Percentiles rank a stretch among this genome's conserved stretches.
These are phyloP conservation scores for Suillus variegatus DNA, from an alignment of 768 basidiomycete species.

Conservation along the genomic window DNA sequence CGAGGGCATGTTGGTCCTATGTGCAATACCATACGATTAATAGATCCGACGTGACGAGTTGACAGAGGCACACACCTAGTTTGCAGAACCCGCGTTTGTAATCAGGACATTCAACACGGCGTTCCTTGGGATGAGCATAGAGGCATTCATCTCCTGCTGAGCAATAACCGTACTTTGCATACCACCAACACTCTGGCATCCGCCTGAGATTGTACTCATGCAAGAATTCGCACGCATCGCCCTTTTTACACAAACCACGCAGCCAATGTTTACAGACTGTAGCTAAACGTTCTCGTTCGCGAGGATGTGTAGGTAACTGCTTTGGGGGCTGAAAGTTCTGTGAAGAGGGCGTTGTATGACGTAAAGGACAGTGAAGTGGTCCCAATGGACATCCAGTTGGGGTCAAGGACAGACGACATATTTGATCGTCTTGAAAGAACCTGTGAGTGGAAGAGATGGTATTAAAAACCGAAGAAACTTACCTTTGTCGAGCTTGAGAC, in stretches of 20 bases:
- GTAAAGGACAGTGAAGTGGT: conserved; percentile 86
- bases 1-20: conserved; percentile 85
- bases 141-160: conserved; percentile 96
- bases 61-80: conserved; percentile 63
- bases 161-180: conserved; percentile 96
- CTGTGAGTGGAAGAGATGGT: neutral
- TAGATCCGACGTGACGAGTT: conserved; percentile 7
- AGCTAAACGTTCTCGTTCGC: conserved; percentile 78
- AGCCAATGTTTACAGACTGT: conserved; percentile 99
- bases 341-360: conserved; percentile 87
- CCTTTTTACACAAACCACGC: conserved; percentile 97
- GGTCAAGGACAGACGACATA: conserved; percentile 83
- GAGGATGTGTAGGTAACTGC: conserved; percentile 78
- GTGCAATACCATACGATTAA: conserved; percentile 11
- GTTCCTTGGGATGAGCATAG: conserved; percentile 93
- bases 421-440: conserved; percentile 75
- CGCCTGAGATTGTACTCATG: conserved; percentile 98
- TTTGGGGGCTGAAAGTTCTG: conserved; percentile 91
- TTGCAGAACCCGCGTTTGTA: conserved; percentile 96
- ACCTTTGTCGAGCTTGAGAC: conserved; percentile 93
- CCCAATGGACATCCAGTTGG: conserved; percentile 88
- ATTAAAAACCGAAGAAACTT: conserved; percentile 15
- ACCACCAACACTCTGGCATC: conserved; percentile 99
- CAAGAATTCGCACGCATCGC: conserved; percentile 96
- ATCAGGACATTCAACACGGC: conserved; percentile 91